Base-by-base conservation (phyloP, 1,284 basidiomycete genomes). In the Pseudozyma pruni region DNA sequence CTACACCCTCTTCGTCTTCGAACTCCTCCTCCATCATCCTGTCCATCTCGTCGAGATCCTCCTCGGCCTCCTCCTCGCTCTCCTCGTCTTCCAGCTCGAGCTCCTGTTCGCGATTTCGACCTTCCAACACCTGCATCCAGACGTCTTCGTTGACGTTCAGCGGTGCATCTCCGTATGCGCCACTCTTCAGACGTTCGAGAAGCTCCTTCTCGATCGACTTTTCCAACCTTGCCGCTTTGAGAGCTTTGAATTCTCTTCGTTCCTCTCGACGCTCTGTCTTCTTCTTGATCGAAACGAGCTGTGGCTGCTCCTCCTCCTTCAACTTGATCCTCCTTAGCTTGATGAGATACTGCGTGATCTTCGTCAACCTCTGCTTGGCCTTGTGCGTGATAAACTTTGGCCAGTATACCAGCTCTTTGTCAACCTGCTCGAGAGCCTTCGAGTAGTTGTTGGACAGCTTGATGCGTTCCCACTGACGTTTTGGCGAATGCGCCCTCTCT, bases 261-360 rank as follows among this genome's bases (percentile, higher is more conserved):
- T 91, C 88, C 84, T 98, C 96, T 42, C 96, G 88, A n/a, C 94
- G 87, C 74, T 98, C 95, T 9, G 94, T 88, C 84, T 98, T 99
- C 85, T 98, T 96, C 86, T 98, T 98, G 70, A 98, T 90, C 5
- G 93, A 93, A 3, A 98, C 87, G 25, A 98, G 87, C 84, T 92
- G 94, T 6, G 94, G 93, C 83, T 94, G 90, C 83, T 95, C 90
- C 45, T 82, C 78, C 22, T 74, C 76, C 53, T 92, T 90, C 63
- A 95, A 86, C 78, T 90, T 91, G 76, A 97, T 85, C 38, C 92
- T 89, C 59, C 96, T 87, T 91, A 98, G 94, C 86, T 97, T 96
- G 84, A 98, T 98, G 67, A 98, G 88, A 81, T 98, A 98, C 83
- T 99, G 96, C 0, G 95, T 98, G 76, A 99, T 98, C 86, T 98